Evolutionary conservation across 164 flowering plant genomes (phyloP).

Genomic region (Litsea cubeba): DNA sequence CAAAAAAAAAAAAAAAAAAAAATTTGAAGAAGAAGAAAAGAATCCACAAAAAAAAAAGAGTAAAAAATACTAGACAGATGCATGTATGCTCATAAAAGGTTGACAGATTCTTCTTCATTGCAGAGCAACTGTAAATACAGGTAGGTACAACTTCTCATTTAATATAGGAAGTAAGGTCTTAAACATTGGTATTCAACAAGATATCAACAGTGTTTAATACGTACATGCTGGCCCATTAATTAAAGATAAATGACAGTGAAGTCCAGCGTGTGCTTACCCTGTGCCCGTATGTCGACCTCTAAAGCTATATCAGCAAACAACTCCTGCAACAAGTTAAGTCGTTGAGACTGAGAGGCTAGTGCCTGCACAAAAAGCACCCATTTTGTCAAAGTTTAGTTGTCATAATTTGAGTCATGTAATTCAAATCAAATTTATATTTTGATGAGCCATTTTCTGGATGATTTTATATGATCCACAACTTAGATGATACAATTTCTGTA

Average conservation of each 20-base stretch:
- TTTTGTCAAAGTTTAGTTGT: neutral
- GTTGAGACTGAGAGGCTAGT: slow-evolving; percentile 58
- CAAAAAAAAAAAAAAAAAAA: too few species aligned
- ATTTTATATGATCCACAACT: neutral
- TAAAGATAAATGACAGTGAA: neutral
- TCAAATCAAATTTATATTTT: too few species aligned
- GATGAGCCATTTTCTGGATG: neutral
- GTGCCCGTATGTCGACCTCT: slow-evolving; percentile 83
- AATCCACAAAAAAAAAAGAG: too few species aligned
- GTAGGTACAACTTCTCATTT: too few species aligned
- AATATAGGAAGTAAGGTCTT: too few species aligned
- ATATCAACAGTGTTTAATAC: too few species aligned
- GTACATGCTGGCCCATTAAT: neutral
- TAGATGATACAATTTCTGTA: neutral
- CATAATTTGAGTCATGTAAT: neutral
- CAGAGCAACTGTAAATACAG: too few species aligned
- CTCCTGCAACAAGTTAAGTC: slow-evolving; percentile 71
- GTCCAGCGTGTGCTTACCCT: slow-evolving; percentile 37
- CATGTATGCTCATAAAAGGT: too few species aligned
- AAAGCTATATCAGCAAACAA: slow-evolving; percentile 87
- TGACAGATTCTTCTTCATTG: too few species aligned
- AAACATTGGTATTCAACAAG: too few species aligned
- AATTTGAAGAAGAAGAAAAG: too few species aligned
- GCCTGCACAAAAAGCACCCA: slow-evolving; percentile 44
- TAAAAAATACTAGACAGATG: too few species aligned